Evolutionary conservation across 768 basidiomycete genomes (phyloP), one percentile per base, ranked within the genome.

Genomic region (Lactifluus hygrophoroides): DNA sequence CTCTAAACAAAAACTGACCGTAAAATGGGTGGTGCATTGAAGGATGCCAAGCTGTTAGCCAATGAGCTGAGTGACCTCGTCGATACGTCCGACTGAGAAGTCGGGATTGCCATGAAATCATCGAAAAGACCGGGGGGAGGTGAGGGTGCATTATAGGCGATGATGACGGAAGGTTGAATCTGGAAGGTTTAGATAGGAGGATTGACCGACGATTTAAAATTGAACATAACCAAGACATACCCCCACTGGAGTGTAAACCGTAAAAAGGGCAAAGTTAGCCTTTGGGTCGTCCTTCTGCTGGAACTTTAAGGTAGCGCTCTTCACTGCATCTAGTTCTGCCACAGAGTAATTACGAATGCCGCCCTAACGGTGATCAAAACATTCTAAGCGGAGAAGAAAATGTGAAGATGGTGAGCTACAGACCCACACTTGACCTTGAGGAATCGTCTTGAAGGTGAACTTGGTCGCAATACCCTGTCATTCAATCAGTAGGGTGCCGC

Each of bases 131-230:
- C n/a, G n/a, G n/a, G n/a, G n/a, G n/a, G n/a, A n/a, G n/a, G n/a
- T n/a, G n/a, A n/a, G n/a, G n/a, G n/a, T n/a, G n/a, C 16, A 0
- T 58, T 57, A 44, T 65, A 65, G 28, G 61, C 64, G 0, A 56
- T 8, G 5, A 21, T 10, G 10, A 43, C 10, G 0, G 50, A 37
- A n/a, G 25, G 8, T 1, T 14, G 17, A 23, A 28, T 10, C 30
- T 46, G 17, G 5, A 38, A 38, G n/a, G 37, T 17, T 38, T 5
- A 38, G n/a, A n/a, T n/a, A 5, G 6, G 3, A 10, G 3, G 4
- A 17, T 17, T 38, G n/a, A 51, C 13, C 3, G 17, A 52, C 9
- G 10, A 21, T 16, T 10, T 0, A 0, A 52, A 5, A 17, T n/a
- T n/a, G n/a, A n/a, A n/a, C n/a, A n/a, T n/a, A n/a, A n/a, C n/a